phyloP scores from a whole-genome alignment of 768 basidiomycete species.

The Pisolithus marmoratus region DNA sequence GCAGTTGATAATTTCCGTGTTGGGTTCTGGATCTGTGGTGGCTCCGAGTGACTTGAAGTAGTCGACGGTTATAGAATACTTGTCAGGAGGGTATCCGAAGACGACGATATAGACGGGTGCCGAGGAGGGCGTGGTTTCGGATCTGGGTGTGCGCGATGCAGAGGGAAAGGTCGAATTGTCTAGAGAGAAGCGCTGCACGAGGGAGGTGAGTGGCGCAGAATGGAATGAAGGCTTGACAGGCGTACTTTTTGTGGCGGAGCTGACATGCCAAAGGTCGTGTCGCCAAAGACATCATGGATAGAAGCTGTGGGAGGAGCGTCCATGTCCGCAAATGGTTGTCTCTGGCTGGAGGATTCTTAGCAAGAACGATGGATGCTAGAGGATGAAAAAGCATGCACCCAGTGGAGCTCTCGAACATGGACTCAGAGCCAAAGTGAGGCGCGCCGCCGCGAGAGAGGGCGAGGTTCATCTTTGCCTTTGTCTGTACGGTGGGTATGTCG shows the following conservation, averaged over 20 bases:
- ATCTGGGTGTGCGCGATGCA: slow-evolving; percentile 14
- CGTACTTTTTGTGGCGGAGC: slow-evolving; percentile 19
- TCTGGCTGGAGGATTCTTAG: slow-evolving; percentile 35
- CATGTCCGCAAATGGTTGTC: slow-evolving; percentile 63
- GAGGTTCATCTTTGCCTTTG: slow-evolving; percentile 77
- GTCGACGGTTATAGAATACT: slow-evolving; percentile 63
- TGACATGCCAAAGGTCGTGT: slow-evolving; percentile 31
- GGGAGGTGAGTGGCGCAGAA: neutral
- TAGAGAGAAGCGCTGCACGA: slow-evolving; percentile 17
- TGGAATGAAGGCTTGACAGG: neutral
- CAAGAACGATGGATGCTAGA: slow-evolving; percentile 1
- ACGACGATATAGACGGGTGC: slow-evolving; percentile 63
- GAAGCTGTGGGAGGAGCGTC: slow-evolving; percentile 78
- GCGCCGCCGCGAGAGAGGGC: slow-evolving; percentile 57
- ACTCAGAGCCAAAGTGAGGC: slow-evolving; percentile 76
- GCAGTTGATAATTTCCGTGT: slow-evolving; percentile 70
- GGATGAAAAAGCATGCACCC: slow-evolving; percentile 12
- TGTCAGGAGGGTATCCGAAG: slow-evolving; percentile 85
- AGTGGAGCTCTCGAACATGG: slow-evolving; percentile 71
- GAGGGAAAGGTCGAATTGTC: slow-evolving; percentile 13
- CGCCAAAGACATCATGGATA: slow-evolving; percentile 68
- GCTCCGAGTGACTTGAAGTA: slow-evolving; percentile 73
- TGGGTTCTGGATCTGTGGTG: slow-evolving; percentile 61
- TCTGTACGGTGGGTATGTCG: slow-evolving; percentile 69
- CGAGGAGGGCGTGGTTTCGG: slow-evolving; percentile 23